Evolutionary conservation across 345 rosid species (phyloP), one percentile per base, ranked within the genome.

Genomic region (Laguncularia racemosa): DNA sequence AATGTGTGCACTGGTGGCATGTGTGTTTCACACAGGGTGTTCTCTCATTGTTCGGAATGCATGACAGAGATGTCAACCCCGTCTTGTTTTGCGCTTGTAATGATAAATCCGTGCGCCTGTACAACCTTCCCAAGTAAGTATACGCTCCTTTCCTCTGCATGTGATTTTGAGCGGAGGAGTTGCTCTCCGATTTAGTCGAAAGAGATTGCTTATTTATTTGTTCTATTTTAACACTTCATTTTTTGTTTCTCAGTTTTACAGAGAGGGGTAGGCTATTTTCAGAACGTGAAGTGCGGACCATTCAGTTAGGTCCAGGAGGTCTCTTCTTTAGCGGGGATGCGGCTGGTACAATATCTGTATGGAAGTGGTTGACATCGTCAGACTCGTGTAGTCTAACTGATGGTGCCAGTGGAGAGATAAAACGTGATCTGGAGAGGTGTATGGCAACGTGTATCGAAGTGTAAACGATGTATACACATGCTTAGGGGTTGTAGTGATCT

Each of bases 181-280:
- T 33, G 40, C 10, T 33, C 40, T 33, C 40, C 6, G 0, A 4
- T 33, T 33, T 6, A 7, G 40, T 10, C 40, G 1, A 4, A 33
- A 33, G 40, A 33, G 40, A 33, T 6, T 6, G 2, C 16, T 61
- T 13, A 13, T 40, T 33, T 17, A n/a, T 9, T 11, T 20, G 15
- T 13, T 28, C 23, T 20, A 13, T 5, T n/a, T n/a, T 28, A 38
- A 19, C 16, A 13, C 13, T 12, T 14, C 0, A 28, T 9, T 15
- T 23, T 47, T 59, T 19, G 14, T 52, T 49, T 47, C 0, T 1
- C 26, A 76, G 85, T 58, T 78, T 81, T 46, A 8, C 26, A 1
- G 80, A 78, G 51, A 76, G 90, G 61, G 90, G 83, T 38, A 73
- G 63, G 73, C 71, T 81, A 55, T 78, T 69, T 44, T 69, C 83